These are phyloP conservation scores for Populus alba DNA, from an alignment of 345 rosid species.

Conservation along the genomic window DNA sequence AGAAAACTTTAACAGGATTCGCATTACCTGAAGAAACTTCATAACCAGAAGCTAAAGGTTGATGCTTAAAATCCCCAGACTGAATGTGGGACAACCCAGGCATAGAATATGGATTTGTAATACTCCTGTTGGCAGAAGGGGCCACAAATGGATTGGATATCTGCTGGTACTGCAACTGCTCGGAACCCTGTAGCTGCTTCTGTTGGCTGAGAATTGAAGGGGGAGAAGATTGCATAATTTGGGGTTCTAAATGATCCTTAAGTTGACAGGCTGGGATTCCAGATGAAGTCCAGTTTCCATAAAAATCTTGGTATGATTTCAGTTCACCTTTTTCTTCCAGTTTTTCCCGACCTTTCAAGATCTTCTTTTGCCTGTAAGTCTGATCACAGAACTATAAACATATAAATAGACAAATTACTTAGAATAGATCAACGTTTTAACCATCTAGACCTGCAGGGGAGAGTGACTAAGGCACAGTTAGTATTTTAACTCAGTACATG, in stretches of 20 bases:
- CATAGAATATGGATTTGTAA: slow-evolving; percentile 53
- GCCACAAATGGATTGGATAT: slow-evolving; percentile 43
- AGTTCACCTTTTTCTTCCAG: slow-evolving; percentile 41
- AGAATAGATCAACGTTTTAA: slow-evolving; percentile 1
- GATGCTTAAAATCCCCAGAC: slow-evolving; percentile 45
- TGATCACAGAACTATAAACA: slow-evolving; percentile 16
- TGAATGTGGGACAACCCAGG: slow-evolving; percentile 51
- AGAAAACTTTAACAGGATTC: slow-evolving; percentile 34
- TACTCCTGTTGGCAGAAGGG: slow-evolving; percentile 47
- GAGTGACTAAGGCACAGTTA: not conserved
- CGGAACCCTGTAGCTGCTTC: slow-evolving; percentile 50
- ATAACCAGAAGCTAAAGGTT: slow-evolving; percentile 46
- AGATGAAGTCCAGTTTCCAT: slow-evolving; percentile 45
- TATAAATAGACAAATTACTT: not conserved
- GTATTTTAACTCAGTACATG: not conserved
- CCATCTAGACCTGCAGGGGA: not conserved
- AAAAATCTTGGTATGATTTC: slow-evolving; percentile 35
- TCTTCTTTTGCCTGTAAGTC: slow-evolving; percentile 54
- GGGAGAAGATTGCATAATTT: slow-evolving; percentile 28
- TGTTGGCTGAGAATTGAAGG: slow-evolving; percentile 44
- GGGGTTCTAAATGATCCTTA: slow-evolving; percentile 41
- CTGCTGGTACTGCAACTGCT: slow-evolving; percentile 48
- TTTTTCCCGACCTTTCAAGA: slow-evolving; percentile 40
- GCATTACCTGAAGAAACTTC: slow-evolving; percentile 44
- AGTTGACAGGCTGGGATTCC: slow-evolving; percentile 34